Percentiles rank a stretch among this genome's conserved stretches.
Evolutionary conservation across 2,329 filamentous ascomycete genomes (phyloP).

Genomic region (Aspergillus aculeatus): DNA sequence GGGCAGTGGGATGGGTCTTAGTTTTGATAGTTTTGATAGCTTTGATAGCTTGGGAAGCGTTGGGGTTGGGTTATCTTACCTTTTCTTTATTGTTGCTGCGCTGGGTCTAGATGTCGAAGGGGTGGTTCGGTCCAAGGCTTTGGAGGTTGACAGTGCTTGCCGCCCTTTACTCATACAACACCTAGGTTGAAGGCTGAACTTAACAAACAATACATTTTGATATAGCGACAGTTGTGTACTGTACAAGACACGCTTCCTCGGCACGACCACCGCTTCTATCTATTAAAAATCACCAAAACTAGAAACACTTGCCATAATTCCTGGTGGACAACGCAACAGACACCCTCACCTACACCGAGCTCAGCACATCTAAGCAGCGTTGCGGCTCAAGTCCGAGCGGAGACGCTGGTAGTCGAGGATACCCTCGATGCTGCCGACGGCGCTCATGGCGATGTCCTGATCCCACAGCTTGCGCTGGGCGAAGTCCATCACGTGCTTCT

Average conservation of each 20-base stretch:
- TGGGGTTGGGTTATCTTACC: too few species aligned
- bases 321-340: conserved; percentile 13
- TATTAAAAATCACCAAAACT: conserved; percentile 27
- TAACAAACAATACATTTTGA: conserved; percentile 26
- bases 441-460: conserved; percentile 90
- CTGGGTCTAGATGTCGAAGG: too few species aligned
- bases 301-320: conserved; percentile 21
- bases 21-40: too few species aligned
- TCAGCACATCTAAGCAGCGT: conserved; percentile 43
- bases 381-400: conserved; percentile 84
- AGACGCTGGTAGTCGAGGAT: conserved; percentile 54
- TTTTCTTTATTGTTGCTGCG: too few species aligned
- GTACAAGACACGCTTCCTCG: conserved; percentile 32
- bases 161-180: too few species aligned
- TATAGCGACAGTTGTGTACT: conserved; percentile 36
- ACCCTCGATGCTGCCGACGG: conserved; percentile 90
- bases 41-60: too few species aligned
- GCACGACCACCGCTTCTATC: conserved; percentile 26
- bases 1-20: too few species aligned
- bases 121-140: too few species aligned
- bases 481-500: conserved; percentile 97
- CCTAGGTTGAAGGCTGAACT: neutral
- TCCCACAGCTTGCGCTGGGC: conserved; percentile 96
- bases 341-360: neutral
- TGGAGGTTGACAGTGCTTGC: too few species aligned